Percentiles rank a stretch among this genome's conserved stretches.
These are phyloP conservation scores for Neopestalotiopsis clavispora DNA, from an alignment of 2,329 filamentous ascomycete genomes.

Conservation along the genomic window DNA sequence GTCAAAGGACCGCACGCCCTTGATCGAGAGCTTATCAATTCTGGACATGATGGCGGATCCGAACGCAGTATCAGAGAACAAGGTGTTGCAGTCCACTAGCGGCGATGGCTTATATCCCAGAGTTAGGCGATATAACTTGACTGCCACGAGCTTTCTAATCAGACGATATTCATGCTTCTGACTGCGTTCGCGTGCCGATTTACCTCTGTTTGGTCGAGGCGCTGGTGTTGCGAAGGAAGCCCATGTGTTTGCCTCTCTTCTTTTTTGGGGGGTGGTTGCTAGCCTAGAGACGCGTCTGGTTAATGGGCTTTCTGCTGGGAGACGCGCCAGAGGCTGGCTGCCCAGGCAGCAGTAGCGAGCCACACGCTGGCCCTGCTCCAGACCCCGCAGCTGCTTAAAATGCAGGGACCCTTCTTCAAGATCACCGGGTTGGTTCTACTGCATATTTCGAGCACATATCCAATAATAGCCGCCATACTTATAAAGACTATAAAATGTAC, in stretches of 20 bases:
- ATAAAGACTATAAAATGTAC: too few relatives aligned
- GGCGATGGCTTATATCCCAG: neutral
- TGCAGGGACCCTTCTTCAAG: neutral
- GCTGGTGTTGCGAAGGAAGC: neutral
- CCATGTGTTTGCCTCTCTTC: neutral
- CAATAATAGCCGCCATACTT: neutral
- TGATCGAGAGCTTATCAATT: constrained; percentile 88
- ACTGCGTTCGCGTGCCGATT: neutral
- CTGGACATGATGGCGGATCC: constrained; percentile 62
- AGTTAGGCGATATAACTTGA: neutral
- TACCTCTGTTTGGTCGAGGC: neutral
- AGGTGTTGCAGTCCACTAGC: neutral
- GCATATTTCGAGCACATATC: neutral
- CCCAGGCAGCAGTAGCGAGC: constrained; percentile 15
- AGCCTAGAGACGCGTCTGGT: neutral
- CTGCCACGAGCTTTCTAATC: neutral
- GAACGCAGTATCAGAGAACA: neutral
- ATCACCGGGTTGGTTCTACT: neutral
- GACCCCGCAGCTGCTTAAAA: neutral
- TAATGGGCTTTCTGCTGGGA: constrained; percentile 10
- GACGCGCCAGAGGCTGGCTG: constrained; percentile 10
- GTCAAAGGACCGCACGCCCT: constrained; percentile 85
- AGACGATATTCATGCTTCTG: neutral
- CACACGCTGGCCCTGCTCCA: neutral
- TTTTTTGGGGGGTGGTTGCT: neutral